Conservation (phyloP, 805 yeast genomes). For the Cephaloascus fragrans region DNA sequence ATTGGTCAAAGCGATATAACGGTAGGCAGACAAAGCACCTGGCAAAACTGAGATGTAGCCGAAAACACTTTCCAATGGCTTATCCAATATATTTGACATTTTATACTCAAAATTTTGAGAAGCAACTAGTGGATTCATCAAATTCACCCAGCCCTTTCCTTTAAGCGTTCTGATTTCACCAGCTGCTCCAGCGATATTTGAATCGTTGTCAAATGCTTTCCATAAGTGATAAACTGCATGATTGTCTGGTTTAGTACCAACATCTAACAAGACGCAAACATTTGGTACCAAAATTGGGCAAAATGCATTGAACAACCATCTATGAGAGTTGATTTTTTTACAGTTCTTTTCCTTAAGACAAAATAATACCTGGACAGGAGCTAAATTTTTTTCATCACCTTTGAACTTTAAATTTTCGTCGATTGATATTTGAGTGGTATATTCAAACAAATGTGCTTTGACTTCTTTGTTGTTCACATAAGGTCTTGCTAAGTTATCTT, state of each 20-base stretch:
- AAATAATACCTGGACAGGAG: constrained; percentile 90
- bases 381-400: constrained; percentile 82
- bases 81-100: constrained; percentile 92
- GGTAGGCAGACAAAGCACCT: constrained; percentile 91
- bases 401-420: constrained; percentile 84
- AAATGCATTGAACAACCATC: constrained; percentile 95
- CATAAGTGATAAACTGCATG: constrained; percentile 87
- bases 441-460: constrained; percentile 88
- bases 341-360: constrained; percentile 89
- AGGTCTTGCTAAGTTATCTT: constrained; percentile 94
- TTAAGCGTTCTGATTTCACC: constrained; percentile 96
- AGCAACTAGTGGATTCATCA: constrained; percentile 87
- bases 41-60: constrained; percentile 93
- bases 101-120: constrained; percentile 95
- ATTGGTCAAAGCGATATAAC: constrained; percentile 78
- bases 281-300: constrained; percentile 91
- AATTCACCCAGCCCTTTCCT: constrained; percentile 75
- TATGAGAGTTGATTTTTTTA: constrained; percentile 92
- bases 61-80: constrained; percentile 85
- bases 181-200: constrained; percentile 98
- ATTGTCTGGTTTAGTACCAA: constrained; percentile 93
- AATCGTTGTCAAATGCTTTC: constrained; percentile 95
- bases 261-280: constrained; percentile 82
- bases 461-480: constrained; percentile 88
- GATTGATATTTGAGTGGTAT: constrained; percentile 90